phyloP scores from a whole-genome alignment of 2,329 filamentous ascomycete genomes.

The Diplodia intermedia region DNA sequence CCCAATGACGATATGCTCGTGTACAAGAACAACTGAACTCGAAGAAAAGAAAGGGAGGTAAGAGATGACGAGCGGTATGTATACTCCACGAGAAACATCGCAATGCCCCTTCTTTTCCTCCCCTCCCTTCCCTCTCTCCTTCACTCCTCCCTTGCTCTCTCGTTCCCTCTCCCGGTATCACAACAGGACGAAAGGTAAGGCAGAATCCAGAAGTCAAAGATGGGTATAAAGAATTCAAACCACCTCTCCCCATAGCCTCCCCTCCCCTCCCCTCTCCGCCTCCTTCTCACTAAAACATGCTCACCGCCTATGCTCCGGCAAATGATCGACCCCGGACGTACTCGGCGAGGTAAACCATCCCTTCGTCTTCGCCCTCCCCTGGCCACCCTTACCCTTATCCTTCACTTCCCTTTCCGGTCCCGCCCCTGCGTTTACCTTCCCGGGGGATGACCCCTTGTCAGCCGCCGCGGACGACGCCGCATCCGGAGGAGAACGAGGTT shows the following conservation, averaged over 20 bases:
- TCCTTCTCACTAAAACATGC: not conserved
- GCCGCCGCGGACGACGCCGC: not conserved
- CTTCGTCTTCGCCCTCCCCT: not conserved
- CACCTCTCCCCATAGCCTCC: too few species aligned
- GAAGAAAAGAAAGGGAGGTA: not conserved
- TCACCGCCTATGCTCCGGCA: not conserved
- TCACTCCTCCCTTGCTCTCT: not conserved
- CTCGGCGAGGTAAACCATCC: not conserved
- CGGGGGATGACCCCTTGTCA: not conserved
- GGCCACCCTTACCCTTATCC: not conserved
- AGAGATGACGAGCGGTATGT: not conserved
- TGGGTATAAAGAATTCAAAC: not conserved
- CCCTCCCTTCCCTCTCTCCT: not conserved
- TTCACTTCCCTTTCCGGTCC: not conserved
- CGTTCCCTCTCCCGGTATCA: not conserved
- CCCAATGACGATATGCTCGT: not conserved
- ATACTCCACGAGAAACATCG: not conserved
- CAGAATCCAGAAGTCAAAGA: not conserved
- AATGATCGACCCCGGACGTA: not conserved
- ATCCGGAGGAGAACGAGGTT: not conserved
- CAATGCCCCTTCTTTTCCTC: not conserved
- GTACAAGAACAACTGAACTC: not conserved
- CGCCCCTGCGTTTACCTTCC: not conserved
- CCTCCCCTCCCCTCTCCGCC: not conserved
- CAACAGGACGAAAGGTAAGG: not conserved